phyloP scores from a whole-genome alignment of 2,329 filamentous ascomycete species.

The Neofusicoccum cordaticola region DNA sequence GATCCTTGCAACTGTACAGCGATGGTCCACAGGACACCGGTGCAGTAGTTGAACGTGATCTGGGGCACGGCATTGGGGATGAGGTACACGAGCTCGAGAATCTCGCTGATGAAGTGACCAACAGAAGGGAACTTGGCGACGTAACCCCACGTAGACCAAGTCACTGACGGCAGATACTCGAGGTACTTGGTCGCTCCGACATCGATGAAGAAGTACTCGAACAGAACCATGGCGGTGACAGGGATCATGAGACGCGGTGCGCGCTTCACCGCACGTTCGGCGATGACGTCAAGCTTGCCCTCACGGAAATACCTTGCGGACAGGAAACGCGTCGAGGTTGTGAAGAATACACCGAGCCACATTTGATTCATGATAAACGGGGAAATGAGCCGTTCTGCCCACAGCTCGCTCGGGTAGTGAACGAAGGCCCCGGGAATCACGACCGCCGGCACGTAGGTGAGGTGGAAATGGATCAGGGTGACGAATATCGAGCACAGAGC shows the following conservation, averaged over 20 bases:
- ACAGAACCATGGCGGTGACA: conserved; percentile 40
- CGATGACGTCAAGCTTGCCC: conserved; percentile 43
- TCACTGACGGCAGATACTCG: conserved; percentile 45
- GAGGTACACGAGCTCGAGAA: conserved; percentile 46
- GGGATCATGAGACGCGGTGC: conserved; percentile 49
- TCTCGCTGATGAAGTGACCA: conserved; percentile 43
- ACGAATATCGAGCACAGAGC: conserved; percentile 45
- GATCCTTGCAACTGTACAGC: conserved; percentile 49
- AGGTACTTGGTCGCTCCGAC: conserved; percentile 43
- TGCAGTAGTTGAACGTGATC: conserved; percentile 50
- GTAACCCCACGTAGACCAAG: conserved; percentile 50
- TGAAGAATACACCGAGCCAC: conserved; percentile 51
- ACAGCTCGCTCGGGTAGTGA: conserved; percentile 42
- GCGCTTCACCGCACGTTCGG: conserved; percentile 44
- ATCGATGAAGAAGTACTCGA: conserved; percentile 50
- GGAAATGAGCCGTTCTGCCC: conserved; percentile 42
- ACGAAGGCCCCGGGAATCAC: conserved; percentile 34
- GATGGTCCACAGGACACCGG: conserved; percentile 51
- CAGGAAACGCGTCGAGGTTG: conserved; percentile 48
- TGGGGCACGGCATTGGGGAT: conserved; percentile 50
- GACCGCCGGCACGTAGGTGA: conserved; percentile 43
- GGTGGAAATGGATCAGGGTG: conserved; percentile 45
- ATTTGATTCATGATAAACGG: conserved; percentile 47
- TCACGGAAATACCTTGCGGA: conserved; percentile 42
- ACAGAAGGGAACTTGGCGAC: conserved; percentile 41